Conservation (phyloP, 371 early-diverging fungal genomes). For the Cokeromyces recurvatus region DNA sequence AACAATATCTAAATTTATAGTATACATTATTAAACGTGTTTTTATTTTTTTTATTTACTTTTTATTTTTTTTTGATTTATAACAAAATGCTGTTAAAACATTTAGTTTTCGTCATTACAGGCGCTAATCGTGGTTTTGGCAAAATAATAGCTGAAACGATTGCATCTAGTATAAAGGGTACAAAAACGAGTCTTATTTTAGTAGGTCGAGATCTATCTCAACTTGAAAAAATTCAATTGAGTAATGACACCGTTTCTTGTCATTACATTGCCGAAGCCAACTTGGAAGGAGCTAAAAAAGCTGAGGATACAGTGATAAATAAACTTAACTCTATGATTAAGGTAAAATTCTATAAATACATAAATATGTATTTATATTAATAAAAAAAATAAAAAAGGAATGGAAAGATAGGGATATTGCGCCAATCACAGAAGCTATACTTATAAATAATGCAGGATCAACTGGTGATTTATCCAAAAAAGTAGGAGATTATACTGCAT, state of each 20-base stretch:
- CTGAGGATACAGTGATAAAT: slow-evolving; percentile 13
- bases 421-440: slow-evolving; percentile 41
- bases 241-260: slow-evolving; percentile 1
- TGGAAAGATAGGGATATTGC: slow-evolving; percentile 12
- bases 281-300: slow-evolving; percentile 17
- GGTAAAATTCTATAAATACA: slow-evolving; percentile 3
- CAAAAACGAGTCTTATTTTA: slow-evolving; percentile 40
- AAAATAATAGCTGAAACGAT: slow-evolving; percentile 49
- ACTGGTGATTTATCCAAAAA: slow-evolving; percentile 68
- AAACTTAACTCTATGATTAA: slow-evolving; percentile 7
- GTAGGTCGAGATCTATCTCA: slow-evolving; percentile 45
- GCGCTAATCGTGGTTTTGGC: slow-evolving; percentile 84
- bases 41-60: too few relatives aligned
- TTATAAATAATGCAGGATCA: slow-evolving; percentile 85
- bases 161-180: slow-evolving; percentile 15
- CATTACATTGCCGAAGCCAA: slow-evolving; percentile 16
- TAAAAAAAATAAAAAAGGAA: slow-evolving; percentile 2
- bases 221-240: slow-evolving; percentile 16
- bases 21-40: too few relatives aligned
- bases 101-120: slow-evolving; percentile 59
- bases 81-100: slow-evolving; percentile 19
- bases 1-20: too few relatives aligned
- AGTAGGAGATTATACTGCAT: slow-evolving; percentile 47
- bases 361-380: too few relatives aligned
- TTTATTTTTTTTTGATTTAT: too few relatives aligned